Percentiles rank a stretch among this genome's conserved stretches.
phyloP scores from a whole-genome alignment of 2,329 filamentous ascomycete genomes.

The Cadophora gregata region DNA sequence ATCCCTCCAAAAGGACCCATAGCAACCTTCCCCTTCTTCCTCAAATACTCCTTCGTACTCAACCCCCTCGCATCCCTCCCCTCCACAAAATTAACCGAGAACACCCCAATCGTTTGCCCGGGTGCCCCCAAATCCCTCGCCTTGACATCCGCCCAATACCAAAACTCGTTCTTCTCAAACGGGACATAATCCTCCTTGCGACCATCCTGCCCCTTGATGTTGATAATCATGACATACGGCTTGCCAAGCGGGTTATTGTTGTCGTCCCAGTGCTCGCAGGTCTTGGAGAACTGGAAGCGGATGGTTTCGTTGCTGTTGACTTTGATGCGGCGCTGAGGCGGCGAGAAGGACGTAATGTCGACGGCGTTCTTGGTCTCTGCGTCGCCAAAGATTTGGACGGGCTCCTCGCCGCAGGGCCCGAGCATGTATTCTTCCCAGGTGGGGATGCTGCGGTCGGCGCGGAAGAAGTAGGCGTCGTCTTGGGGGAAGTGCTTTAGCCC shows the following conservation, averaged over 20 bases:
- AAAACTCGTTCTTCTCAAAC: constrained; percentile 77
- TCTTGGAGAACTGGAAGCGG: constrained; percentile 79
- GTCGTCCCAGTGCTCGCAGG: constrained; percentile 85
- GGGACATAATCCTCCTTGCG: constrained; percentile 71
- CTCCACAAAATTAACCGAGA: constrained; percentile 59
- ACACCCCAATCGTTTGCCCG: constrained; percentile 71
- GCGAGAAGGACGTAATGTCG: constrained; percentile 64
- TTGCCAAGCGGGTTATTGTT: constrained; percentile 69
- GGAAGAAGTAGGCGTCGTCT: constrained; percentile 73
- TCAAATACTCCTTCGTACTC: constrained; percentile 38
- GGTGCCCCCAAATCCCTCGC: constrained; percentile 68
- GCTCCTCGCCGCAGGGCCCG: constrained; percentile 59
- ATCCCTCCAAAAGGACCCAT: constrained; percentile 38
- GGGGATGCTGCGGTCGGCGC: constrained; percentile 69
- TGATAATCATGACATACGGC: constrained; percentile 72
- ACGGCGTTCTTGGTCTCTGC: constrained; percentile 56
- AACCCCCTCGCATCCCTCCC: constrained; percentile 45
- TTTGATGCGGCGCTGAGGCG: constrained; percentile 62
- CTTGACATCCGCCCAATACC: constrained; percentile 82
- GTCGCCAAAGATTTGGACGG: constrained; percentile 54
- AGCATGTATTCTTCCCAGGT: constrained; percentile 85
- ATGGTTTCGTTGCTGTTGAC: constrained; percentile 65
- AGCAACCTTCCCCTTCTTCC: constrained; percentile 40
- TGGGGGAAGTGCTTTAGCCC: constrained; percentile 79
- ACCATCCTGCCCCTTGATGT: constrained; percentile 70